Evolutionary conservation across 768 basidiomycete genomes (phyloP).

Genomic region (Scleroderma bovista): DNA sequence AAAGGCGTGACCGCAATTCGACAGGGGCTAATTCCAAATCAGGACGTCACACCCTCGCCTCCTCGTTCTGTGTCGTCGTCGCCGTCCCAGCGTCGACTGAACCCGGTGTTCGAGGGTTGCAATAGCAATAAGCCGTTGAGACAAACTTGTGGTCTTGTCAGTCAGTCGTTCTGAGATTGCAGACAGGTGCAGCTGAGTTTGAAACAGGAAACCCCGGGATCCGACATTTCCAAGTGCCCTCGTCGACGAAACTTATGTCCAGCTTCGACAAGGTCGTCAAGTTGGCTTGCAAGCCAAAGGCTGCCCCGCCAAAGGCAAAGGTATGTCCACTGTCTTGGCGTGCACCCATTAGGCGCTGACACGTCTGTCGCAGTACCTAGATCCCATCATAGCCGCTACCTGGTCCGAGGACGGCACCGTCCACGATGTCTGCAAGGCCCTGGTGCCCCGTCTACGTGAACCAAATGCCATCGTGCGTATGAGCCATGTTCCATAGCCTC

Average conservation of each 20-base stretch:
- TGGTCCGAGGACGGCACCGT: conserved; percentile 93
- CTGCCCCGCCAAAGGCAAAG: conserved; percentile 93
- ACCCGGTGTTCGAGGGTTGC: no score
- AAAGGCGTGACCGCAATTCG: no score
- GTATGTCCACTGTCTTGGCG: conserved; percentile 33
- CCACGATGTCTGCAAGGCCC: conserved; percentile 87
- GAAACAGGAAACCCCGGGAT: conserved; percentile 13
- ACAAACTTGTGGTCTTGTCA: no score
- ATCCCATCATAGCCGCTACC: conserved; percentile 94
- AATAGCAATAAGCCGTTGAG: no score
- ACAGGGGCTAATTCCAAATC: no score
- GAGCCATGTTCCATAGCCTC: background rate
- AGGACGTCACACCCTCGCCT: no score
- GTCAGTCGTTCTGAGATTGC: no score
- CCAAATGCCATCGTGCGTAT: conserved; percentile 80
- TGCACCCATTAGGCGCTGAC: background rate
- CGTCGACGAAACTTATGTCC: conserved; percentile 43
- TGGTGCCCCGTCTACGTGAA: conserved; percentile 80
- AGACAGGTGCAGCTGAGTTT: conserved; percentile 20
- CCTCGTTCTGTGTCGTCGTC: no score
- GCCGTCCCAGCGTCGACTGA: no score
- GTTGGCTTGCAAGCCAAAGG: conserved; percentile 95
- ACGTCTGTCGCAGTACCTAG: conserved; percentile 66
- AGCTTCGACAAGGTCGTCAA: conserved; percentile 92
- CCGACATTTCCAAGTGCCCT: conserved; percentile 2